Base-by-base conservation (phyloP, 371 early-diverging fungal genomes). In the Synchytrium microbalum region DNA sequence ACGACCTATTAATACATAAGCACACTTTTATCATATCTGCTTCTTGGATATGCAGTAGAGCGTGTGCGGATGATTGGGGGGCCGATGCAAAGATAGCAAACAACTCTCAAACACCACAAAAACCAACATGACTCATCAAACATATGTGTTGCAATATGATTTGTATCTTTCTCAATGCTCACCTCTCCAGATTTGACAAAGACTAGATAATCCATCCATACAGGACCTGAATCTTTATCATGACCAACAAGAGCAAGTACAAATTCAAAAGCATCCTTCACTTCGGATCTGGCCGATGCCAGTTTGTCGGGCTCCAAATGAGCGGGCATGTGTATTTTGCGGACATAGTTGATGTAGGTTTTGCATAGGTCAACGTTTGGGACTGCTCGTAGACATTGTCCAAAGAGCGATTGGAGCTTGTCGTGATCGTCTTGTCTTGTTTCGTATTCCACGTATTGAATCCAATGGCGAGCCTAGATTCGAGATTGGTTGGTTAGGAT, bases 151-250 rank as follows among this genome's bases (percentile, higher is more conserved):
- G 52, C n/a, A 52, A 16, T 8, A 33, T 8, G 16, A 60, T 16
- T 57, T 16, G n/a, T n/a, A n/a, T n/a, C n/a, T n/a, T 19, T 19
- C 10, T 19, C 46, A 23, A 25, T 29, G 67, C 74, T 79, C 81
- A 92, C 92, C 86, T 91, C 89, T 24, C 80, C 83, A 38, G 86
- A 78, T 64, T 84, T 86, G 38, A 95, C 64, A 71, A 93, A 96
- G 31, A 75, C 79, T 26, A 96, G 76, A 67, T 93, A 97, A 62
- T 93, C 91, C 24, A 79, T 72, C 98, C 98, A 97, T 33, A 97
- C 85, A 29, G 79, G 73, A 0, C 92, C 93, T 16, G 95, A 84
- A 38, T 93, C 92, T 62, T 85, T 86, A 72, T 97, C 96, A n/a
- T 84, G 72, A 5, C 96, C 98, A 30, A 95, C 84, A 66, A 91